Evolutionary conservation across 257 asterid species (phyloP).

Genomic region (Vinca minor): DNA sequence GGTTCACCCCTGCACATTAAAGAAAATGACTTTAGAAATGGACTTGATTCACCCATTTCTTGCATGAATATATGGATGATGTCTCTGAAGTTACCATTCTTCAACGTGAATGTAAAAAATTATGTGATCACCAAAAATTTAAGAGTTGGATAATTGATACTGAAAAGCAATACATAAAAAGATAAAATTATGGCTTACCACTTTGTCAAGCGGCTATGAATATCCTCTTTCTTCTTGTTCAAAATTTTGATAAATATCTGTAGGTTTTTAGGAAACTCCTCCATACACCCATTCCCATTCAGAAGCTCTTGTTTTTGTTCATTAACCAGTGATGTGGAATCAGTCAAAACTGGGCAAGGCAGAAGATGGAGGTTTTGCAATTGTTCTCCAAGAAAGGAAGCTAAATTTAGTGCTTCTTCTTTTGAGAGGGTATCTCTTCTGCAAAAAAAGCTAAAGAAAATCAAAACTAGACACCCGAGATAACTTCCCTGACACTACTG

Average conservation of each 20-base stretch:
- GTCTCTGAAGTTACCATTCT: background rate
- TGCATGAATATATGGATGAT: background rate
- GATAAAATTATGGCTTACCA: slow-evolving; percentile 51
- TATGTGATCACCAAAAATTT: background rate
- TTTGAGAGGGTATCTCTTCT: slow-evolving; percentile 70
- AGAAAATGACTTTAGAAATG: slow-evolving; percentile 17
- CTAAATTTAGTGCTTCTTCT: slow-evolving; percentile 54
- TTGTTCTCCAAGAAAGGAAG: slow-evolving; percentile 89
- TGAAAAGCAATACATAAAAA: background rate
- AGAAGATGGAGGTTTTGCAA: slow-evolving; percentile 64
- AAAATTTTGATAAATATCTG: slow-evolving; percentile 48
- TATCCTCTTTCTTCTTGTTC: slow-evolving; percentile 57
- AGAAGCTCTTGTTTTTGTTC: slow-evolving; percentile 31
- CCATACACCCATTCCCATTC: slow-evolving; percentile 29
- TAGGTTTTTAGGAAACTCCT: slow-evolving; percentile 29
- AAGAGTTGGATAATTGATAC: background rate
- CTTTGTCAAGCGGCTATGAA: slow-evolving; percentile 47
- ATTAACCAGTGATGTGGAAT: slow-evolving; percentile 21
- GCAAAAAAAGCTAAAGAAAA: slow-evolving; percentile 28
- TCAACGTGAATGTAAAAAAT: background rate
- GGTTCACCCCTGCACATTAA: slow-evolving; percentile 78
- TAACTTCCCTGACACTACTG: slow-evolving; percentile 7
- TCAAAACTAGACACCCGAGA: slow-evolving; percentile 12
- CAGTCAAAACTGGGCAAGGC: slow-evolving; percentile 46
- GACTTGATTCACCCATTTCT: slow-evolving; percentile 13